These are phyloP conservation scores for Podila clonocystis DNA, from an alignment of 192 early-diverging fungal genomes.

Conservation along the genomic window DNA sequence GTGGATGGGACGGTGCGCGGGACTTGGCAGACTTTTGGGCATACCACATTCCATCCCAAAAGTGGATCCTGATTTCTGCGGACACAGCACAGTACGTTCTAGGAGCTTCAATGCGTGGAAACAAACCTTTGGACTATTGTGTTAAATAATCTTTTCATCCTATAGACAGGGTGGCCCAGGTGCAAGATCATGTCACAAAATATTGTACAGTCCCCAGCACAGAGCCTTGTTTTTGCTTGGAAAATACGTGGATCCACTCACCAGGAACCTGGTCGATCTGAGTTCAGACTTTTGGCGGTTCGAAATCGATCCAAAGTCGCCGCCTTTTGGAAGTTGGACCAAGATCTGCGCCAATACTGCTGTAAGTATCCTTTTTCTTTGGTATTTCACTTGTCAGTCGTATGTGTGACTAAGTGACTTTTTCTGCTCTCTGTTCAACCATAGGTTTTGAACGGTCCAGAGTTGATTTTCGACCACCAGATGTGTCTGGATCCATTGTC, in stretches of 20 bases:
- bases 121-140: neutral
- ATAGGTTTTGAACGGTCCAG: constrained; percentile 84
- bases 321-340: constrained; percentile 67
- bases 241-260: constrained; percentile 86
- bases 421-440: neutral
- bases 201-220: constrained; percentile 85
- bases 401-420: neutral
- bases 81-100: constrained; percentile 74
- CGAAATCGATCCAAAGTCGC: constrained; percentile 65
- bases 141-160: neutral
- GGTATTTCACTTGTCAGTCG: neutral
- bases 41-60: constrained; percentile 64
- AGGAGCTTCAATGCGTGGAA: neutral
- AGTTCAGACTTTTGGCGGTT: constrained; percentile 93
- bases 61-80: constrained; percentile 81
- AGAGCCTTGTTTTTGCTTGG: constrained; percentile 86
- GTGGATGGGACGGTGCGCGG: constrained; percentile 92
- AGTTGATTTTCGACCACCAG: constrained; percentile 93
- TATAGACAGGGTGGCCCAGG: constrained; percentile 85
- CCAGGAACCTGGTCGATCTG: constrained; percentile 69
- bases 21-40: constrained; percentile 94
- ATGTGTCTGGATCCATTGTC: constrained; percentile 84
- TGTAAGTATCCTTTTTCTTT: constrained; percentile 51
- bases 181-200: constrained; percentile 92
- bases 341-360: constrained; percentile 81